phyloP scores from a whole-genome alignment of 179 eudicot species.

The Beta macrorhiza region DNA sequence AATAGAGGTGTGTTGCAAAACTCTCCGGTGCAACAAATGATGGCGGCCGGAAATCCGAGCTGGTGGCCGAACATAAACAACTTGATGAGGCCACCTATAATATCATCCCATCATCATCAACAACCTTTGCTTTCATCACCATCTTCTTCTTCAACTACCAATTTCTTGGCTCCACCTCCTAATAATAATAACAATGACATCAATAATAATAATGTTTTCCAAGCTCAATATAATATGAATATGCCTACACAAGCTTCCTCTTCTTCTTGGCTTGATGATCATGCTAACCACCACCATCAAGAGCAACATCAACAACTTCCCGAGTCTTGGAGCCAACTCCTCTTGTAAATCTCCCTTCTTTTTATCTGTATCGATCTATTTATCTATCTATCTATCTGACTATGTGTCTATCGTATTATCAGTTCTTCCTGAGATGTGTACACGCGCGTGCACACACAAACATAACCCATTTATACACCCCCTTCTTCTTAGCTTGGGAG shows the following conservation, averaged over 20 bases:
- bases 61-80: constrained; percentile 52
- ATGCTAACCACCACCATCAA: constrained; percentile 33
- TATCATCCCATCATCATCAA: constrained; percentile 28
- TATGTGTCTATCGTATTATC: background rate
- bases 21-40: constrained; percentile 67
- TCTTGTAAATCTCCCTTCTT: constrained; percentile 49
- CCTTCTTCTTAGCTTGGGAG: no score
- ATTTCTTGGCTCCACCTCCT: constrained; percentile 25
- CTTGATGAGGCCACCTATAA: constrained; percentile 32
- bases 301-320: constrained; percentile 39
- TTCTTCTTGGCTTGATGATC: constrained; percentile 36
- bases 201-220: constrained; percentile 4
- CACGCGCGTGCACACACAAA: background rate
- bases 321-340: constrained; percentile 71
- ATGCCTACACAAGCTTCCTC: constrained; percentile 25
- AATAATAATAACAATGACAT: constrained; percentile 3
- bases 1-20: constrained; percentile 62
- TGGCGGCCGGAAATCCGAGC: constrained; percentile 54
- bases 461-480: no score
- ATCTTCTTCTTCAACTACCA: constrained; percentile 27
- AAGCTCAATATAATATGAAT: constrained; percentile 23
- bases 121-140: constrained; percentile 22
- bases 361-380: constrained; percentile 18
- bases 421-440: background rate
- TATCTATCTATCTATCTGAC: background rate